Conservation (phyloP, 768 basidiomycete genomes). For the Rhodosporidiobolus odoratus region DNA sequence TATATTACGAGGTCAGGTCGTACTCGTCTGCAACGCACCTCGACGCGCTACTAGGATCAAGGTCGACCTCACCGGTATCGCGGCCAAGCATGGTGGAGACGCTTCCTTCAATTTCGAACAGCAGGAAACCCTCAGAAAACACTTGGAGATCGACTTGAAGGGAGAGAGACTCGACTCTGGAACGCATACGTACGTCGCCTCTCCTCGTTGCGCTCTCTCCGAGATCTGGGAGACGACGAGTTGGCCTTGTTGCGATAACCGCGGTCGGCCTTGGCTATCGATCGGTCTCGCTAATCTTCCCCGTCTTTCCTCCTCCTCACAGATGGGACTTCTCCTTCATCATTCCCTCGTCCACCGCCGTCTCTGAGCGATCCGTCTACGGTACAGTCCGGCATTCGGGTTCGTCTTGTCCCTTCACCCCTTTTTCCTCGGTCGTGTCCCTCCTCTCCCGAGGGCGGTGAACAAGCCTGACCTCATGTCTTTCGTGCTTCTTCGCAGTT, state of each 20-base stretch:
- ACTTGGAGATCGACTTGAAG: constrained; percentile 24
- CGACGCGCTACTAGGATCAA: background rate
- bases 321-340: constrained; percentile 34
- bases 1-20: constrained; percentile 14
- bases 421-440: background rate
- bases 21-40: background rate
- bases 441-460: too few relatives aligned
- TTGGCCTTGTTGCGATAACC: too few relatives aligned
- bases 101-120: background rate
- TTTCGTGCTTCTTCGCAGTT: background rate
- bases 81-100: constrained; percentile 20
- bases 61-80: constrained; percentile 18
- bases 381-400: constrained; percentile 21
- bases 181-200: background rate
- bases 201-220: background rate
- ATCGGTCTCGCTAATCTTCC: background rate
- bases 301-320: background rate
- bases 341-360: constrained; percentile 25
- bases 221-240: too few relatives aligned
- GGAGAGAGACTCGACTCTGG: constrained; percentile 24
- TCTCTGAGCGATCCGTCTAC: constrained; percentile 17
- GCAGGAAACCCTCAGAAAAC: constrained; percentile 16
- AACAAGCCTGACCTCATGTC: too few relatives aligned
- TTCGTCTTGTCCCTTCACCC: background rate
- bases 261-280: background rate